A percentile compares a stretch with the other conserved stretches of the same genome.
These are phyloP conservation scores for Paxillus involutus DNA, from an alignment of 768 basidiomycete species.

Conservation along the genomic window DNA sequence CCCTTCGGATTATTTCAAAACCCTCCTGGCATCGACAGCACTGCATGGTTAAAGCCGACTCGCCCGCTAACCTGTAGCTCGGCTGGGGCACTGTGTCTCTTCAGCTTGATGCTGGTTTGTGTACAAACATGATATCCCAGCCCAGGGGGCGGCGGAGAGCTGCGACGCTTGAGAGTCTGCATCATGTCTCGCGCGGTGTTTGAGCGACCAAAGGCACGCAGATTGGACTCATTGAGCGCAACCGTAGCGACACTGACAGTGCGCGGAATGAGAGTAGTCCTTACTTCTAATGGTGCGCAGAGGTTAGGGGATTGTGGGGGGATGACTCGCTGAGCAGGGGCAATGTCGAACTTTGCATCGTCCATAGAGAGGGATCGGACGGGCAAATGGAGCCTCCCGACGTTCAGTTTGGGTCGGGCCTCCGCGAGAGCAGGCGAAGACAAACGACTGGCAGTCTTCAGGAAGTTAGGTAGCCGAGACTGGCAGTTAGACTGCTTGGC, in stretches of 20 bases:
- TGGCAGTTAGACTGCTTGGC: conserved; percentile 18
- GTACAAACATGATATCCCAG: conserved; percentile 13
- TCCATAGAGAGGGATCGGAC: conserved; percentile 28
- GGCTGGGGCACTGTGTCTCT: conserved; percentile 63
- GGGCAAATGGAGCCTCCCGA: conserved; percentile 45
- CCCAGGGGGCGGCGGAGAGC: conserved; percentile 33
- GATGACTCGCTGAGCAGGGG: conserved; percentile 19
- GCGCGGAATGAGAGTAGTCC: conserved; percentile 49
- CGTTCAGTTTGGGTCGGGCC: conserved; percentile 21
- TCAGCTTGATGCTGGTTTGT: conserved; percentile 39
- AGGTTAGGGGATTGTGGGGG: conserved; percentile 32
- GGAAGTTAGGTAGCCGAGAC: conserved; percentile 36
- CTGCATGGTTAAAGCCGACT: conserved; percentile 56
- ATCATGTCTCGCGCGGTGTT: conserved; percentile 66
- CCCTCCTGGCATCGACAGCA: conserved; percentile 56
- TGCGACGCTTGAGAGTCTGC: conserved; percentile 59
- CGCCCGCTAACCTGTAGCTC: conserved; percentile 53
- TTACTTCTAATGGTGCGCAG: conserved; percentile 42
- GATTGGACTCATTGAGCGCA: conserved; percentile 53
- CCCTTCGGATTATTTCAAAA: conserved; percentile 39
- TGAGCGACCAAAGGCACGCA: conserved; percentile 53
- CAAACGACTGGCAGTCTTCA: conserved; percentile 12
- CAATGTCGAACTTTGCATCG: conserved; percentile 4
- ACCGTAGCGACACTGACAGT: conserved; percentile 41
- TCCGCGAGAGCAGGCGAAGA: conserved; percentile 16